phyloP scores from a whole-genome alignment of 2,329 filamentous ascomycete genomes.

The Aquanectria penicillioides region DNA sequence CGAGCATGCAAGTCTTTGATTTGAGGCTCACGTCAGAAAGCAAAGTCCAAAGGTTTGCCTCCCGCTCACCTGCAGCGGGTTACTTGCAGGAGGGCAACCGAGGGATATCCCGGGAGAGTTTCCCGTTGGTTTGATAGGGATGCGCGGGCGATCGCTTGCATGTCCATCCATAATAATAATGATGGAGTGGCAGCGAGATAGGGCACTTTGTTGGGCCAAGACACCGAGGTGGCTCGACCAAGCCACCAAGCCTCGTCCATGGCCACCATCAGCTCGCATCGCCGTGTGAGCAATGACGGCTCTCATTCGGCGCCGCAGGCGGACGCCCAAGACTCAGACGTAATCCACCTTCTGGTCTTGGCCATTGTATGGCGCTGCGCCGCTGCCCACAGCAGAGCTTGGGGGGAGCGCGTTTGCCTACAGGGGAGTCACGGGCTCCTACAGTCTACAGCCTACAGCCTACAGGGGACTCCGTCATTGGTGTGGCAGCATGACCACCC shows the following conservation, averaged over 20 bases:
- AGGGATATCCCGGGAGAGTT: too few species aligned
- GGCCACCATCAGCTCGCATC: neutral
- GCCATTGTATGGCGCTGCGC: neutral
- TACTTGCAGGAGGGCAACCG: neutral
- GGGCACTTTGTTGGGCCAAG: neutral
- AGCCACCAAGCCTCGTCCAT: neutral
- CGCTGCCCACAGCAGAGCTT: neutral
- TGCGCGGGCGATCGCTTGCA: too few species aligned
- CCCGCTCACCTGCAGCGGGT: neutral
- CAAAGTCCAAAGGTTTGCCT: too few species aligned
- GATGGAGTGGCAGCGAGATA: too few species aligned
- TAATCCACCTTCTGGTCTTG: neutral
- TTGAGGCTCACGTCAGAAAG: slow-evolving; percentile 17
- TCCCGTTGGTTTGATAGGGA: too few species aligned
- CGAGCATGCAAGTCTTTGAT: neutral
- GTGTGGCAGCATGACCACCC: slow-evolving; percentile 6
- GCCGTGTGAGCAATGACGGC: neutral
- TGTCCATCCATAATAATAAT: too few species aligned
- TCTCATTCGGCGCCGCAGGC: neutral
- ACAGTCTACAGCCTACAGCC: neutral
- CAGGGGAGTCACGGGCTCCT: slow-evolving; percentile 6
- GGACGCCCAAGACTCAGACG: too few species aligned
- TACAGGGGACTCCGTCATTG: neutral
- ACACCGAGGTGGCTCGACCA: neutral
- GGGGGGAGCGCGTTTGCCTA: neutral